Evolutionary conservation across 495 filamentous ascomycete species (phyloP).

Genomic region (Tuber microsphaerosporum): DNA sequence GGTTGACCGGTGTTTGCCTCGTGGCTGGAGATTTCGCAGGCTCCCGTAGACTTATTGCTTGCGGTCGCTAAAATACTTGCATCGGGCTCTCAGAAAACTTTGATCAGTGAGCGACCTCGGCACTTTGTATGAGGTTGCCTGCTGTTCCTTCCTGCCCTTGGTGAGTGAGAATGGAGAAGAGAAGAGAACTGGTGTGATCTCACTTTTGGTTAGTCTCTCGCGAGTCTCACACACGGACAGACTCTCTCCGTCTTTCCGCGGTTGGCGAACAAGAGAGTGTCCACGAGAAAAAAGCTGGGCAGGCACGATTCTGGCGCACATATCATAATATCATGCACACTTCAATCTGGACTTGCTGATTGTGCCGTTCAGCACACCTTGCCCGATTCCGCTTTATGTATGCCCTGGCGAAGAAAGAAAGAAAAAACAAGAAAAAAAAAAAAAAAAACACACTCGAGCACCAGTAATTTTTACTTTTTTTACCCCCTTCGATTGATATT

Average conservation of each 20-base stretch:
- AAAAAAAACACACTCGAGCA: no score
- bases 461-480: not conserved
- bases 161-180: not conserved
- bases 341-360: not conserved
- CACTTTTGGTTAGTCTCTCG: not conserved
- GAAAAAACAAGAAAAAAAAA: not conserved
- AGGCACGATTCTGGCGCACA: not conserved
- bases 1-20: not conserved
- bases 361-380: not conserved
- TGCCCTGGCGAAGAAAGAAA: not conserved
- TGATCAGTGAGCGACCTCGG: not conserved
- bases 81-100: not conserved
- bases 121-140: not conserved
- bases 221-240: no score
- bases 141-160: not conserved
- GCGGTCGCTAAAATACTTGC: not conserved
- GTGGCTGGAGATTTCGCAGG: not conserved
- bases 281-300: slow-evolving; percentile 1
- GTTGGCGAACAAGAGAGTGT: not conserved
- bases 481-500: not conserved
- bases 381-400: slow-evolving; percentile 1
- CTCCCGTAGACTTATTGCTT: not conserved
- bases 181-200: not conserved
- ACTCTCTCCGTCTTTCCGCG: not conserved
- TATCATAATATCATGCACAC: not conserved